phyloP scores from a whole-genome alignment of 176 grass and related monocot species.

The Oryza nivara region DNA sequence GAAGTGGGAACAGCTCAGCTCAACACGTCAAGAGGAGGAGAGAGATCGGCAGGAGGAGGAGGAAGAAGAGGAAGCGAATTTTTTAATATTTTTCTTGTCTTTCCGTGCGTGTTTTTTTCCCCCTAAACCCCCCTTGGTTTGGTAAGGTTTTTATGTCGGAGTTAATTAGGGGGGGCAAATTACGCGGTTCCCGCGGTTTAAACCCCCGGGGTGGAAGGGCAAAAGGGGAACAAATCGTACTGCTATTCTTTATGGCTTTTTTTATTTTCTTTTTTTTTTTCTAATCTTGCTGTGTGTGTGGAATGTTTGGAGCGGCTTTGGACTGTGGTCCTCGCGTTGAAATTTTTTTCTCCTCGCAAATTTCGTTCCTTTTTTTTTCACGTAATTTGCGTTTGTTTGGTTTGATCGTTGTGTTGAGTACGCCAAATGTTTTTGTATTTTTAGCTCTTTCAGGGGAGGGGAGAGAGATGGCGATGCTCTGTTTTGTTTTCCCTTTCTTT shows the following conservation, averaged over 20 bases:
- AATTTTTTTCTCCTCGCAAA: too few relatives aligned
- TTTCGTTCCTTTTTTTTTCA: background rate
- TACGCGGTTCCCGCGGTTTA: conserved; percentile 37
- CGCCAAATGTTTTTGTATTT: background rate
- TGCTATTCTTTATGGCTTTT: background rate
- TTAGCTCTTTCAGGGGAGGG: background rate
- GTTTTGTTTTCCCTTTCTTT: background rate
- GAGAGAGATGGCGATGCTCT: background rate
- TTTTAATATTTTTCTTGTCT: conserved; percentile 24
- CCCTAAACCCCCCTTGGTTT: background rate
- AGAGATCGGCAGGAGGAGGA: conserved; percentile 40
- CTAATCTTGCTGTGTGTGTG: background rate
- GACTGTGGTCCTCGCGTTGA: background rate
- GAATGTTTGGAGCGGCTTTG: background rate
- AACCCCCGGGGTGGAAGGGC: background rate
- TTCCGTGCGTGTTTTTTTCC: conserved; percentile 8
- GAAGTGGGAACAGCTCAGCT: conserved; percentile 82
- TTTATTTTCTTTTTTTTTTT: background rate
- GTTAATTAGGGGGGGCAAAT: conserved; percentile 33
- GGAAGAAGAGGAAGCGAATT: background rate
- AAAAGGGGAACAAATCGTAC: background rate
- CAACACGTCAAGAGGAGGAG: conserved; percentile 52
- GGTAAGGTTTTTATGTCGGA: conserved; percentile 3
- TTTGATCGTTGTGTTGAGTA: background rate
- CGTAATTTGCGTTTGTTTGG: background rate